These are phyloP conservation scores for Penicillium bialowiezense DNA, from an alignment of 495 filamentous ascomycete species.

Conservation along the genomic window DNA sequence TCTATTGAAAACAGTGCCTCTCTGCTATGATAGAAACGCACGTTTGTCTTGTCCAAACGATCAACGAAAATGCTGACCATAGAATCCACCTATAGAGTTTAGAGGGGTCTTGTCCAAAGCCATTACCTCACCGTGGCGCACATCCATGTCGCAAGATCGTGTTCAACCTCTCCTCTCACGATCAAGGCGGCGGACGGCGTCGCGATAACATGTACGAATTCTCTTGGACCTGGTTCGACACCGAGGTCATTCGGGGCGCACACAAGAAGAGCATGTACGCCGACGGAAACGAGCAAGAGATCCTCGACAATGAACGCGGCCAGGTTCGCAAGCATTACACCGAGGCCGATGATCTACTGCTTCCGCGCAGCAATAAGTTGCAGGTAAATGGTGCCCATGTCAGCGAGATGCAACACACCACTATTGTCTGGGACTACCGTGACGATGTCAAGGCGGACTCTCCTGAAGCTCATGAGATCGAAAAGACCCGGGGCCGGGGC, in stretches of 20 bases:
- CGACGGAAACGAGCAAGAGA: conserved; percentile 14
- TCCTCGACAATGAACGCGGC: conserved; percentile 15
- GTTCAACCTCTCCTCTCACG: conserved; percentile 61
- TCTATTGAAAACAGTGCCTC: conserved; percentile 35
- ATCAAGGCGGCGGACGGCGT: conserved; percentile 54
- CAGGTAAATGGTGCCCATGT: conserved; percentile 51
- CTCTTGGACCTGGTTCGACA: conserved; percentile 73
- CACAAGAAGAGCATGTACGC: conserved; percentile 22
- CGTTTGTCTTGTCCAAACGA: neutral
- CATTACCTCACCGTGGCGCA: conserved; percentile 35
- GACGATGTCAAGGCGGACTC: conserved; percentile 47
- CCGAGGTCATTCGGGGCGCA: conserved; percentile 39
- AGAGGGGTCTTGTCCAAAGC: conserved; percentile 14
- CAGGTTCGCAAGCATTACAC: conserved; percentile 18
- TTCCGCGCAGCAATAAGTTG: conserved; percentile 41
- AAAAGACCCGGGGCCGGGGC: conserved; percentile 46
- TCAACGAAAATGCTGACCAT: conserved; percentile 1
- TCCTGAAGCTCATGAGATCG: conserved; percentile 36
- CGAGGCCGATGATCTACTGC: conserved; percentile 37
- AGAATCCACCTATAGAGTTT: conserved; percentile 10
- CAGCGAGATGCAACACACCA: conserved; percentile 32
- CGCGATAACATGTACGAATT: conserved; percentile 47
- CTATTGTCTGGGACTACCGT: conserved; percentile 57
- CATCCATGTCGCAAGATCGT: conserved; percentile 55
- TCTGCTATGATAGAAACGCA: conserved; percentile 39